phyloP scores from a whole-genome alignment of 306 rosid species.

The Vicia villosa region DNA sequence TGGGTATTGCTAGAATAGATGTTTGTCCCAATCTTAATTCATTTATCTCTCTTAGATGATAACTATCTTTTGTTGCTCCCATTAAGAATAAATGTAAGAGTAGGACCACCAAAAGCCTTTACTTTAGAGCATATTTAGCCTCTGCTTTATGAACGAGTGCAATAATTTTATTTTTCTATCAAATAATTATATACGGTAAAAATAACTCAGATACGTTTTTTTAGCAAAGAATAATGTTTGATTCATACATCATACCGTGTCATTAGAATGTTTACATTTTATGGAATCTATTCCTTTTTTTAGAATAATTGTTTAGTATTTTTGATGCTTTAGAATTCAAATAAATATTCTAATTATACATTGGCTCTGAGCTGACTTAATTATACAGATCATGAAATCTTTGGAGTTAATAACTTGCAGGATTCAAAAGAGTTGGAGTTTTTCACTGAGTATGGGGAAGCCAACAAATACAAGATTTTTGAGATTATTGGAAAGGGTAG shows the following conservation, averaged over 20 bases:
- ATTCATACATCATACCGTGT: neutral
- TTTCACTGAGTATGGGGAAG: conserved; percentile 84
- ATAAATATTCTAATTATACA: conserved; percentile 6
- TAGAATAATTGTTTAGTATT: neutral
- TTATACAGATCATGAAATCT: neutral
- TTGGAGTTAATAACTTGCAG: conserved; percentile 45
- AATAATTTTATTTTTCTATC: neutral
- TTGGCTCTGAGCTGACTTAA: conserved; percentile 15
- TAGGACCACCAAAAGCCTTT: no score
- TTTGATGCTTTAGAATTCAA: conserved; percentile 4
- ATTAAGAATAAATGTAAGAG: no score
- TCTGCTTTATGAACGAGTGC: conserved; percentile 7
- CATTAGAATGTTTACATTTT: neutral
- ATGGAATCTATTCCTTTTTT: no score
- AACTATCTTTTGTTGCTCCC: no score
- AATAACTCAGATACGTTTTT: neutral
- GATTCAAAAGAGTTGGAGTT: conserved; percentile 59
- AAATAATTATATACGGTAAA: neutral
- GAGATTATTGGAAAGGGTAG: conserved; percentile 88
- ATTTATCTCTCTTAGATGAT: no score
- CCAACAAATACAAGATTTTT: conserved; percentile 71
- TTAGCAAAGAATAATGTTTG: no score
- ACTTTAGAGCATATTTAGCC: neutral
- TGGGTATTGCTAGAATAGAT: conserved; percentile 98
- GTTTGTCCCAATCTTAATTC: conserved; percentile 50